Evolutionary conservation across 108 stramenopile species (phyloP), one percentile per base, ranked within the genome.

Genomic region (Nitzschia palea): DNA sequence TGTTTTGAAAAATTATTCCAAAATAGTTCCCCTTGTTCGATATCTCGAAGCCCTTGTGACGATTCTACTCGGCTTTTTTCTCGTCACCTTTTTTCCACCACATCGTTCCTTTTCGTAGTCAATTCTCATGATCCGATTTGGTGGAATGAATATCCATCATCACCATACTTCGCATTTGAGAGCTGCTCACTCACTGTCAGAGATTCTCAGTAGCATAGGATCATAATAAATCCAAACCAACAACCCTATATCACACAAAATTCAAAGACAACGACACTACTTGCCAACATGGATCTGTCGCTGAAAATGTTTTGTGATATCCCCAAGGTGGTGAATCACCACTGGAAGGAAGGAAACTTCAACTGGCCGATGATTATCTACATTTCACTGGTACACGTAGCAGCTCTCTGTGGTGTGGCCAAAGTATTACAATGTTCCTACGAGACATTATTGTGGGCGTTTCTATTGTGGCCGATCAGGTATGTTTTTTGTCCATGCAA

Each of bases 291-390:
- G 91, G 87, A 93, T 73, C 48, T 89, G 33, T 88, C 88, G 23
- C 10, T 61, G 32, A 78, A 88, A 83, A 93, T 93, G 91, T 56
- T 89, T 27, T 28, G 60, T 5, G 87, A 91, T 36, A 90, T 91
- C 43, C 88, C 87, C 26, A 81, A 74, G 32, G 63, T 88, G 66
- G 65, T 90, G 4, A 69, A 65, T 35, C 70, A 93, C 65, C 97
- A 99, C 80, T 96, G 67, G 66, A 93, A 95, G 60, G 80, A 84
- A 55, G 93, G 94, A 25, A 96, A 86, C 67, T 79, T 99, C 64
- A 99, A 99, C 80, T 99, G 91, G 87, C 98, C 97, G 12, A 99
- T 99, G 98, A 72, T 86, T 28, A 96, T 97, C 67, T 99, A 99
- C 83, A 90, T 97, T 56, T 71, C 86, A 4, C 68, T 98, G 55